These are phyloP conservation scores for Paraphaeosphaeria sporulosa DNA, from an alignment of 2,329 filamentous ascomycete genomes.

Conservation along the genomic window DNA sequence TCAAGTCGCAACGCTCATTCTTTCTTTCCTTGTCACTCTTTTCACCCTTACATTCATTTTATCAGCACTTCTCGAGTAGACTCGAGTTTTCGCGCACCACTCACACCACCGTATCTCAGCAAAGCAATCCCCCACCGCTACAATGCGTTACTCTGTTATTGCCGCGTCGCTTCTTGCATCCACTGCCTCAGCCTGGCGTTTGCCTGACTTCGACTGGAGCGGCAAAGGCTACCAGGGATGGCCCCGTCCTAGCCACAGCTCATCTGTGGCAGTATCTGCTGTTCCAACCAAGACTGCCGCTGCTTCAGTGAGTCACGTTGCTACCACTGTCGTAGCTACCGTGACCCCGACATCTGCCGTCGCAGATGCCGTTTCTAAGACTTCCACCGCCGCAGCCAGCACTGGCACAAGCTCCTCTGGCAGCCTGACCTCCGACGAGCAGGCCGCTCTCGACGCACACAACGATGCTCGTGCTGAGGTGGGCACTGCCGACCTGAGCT, in stretches of 20 bases:
- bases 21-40: constrained; percentile 1
- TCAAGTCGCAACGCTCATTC: constrained; percentile 6
- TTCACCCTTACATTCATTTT: constrained; percentile 7
- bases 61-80: background rate
- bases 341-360: background rate
- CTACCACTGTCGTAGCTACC: constrained; percentile 2
- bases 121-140: background rate
- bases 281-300: constrained; percentile 2
- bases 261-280: constrained; percentile 1
- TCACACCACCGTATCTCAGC: background rate
- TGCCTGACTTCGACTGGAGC: constrained; percentile 5
- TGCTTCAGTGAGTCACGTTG: constrained; percentile 1
- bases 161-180: constrained; percentile 7
- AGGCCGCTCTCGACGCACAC: constrained; percentile 10
- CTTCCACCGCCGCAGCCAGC: constrained; percentile 1
- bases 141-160: constrained; percentile 13
- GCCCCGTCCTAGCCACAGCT: background rate
- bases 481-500: constrained; percentile 8
- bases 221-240: constrained; percentile 5
- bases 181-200: constrained; percentile 9
- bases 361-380: background rate
- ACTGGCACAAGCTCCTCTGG: background rate
- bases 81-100: background rate
- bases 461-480: constrained; percentile 14
- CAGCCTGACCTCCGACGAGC: constrained; percentile 10